Percentiles rank a stretch among this genome's conserved stretches.
phyloP scores from a whole-genome alignment of 495 filamentous ascomycete species.

The Bombardia bombarda region DNA sequence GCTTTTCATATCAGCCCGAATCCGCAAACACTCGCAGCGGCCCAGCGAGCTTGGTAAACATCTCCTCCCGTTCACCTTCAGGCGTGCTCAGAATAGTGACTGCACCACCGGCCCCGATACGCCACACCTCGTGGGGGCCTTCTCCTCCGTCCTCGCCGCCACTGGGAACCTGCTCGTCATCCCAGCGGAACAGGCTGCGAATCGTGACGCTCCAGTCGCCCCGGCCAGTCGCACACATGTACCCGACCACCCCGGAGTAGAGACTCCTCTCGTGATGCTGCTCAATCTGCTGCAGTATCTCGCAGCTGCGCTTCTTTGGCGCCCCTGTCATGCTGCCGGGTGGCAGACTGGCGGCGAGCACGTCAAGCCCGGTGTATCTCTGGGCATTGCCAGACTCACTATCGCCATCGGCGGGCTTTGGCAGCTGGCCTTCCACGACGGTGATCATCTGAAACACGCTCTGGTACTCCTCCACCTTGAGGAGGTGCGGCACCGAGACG shows the following conservation, averaged over 20 bases:
- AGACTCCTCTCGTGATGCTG: slow-evolving; percentile 56
- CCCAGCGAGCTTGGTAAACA: slow-evolving; percentile 71
- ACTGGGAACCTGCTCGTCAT: slow-evolving; percentile 36
- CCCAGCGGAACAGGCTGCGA: slow-evolving; percentile 63
- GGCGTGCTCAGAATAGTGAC: slow-evolving; percentile 72
- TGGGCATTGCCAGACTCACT: background rate
- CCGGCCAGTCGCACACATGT: slow-evolving; percentile 74
- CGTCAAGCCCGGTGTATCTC: slow-evolving; percentile 56
- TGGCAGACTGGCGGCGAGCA: slow-evolving; percentile 69
- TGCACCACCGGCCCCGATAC: slow-evolving; percentile 80
- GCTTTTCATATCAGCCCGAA: slow-evolving; percentile 8
- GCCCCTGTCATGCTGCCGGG: slow-evolving; percentile 95
- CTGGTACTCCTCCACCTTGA: slow-evolving; percentile 82
- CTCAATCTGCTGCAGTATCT: slow-evolving; percentile 68
- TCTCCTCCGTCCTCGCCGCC: slow-evolving; percentile 10
- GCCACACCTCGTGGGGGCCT: slow-evolving; percentile 52
- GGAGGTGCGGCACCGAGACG: slow-evolving; percentile 58
- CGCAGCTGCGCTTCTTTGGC: slow-evolving; percentile 82
- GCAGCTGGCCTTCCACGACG: slow-evolving; percentile 67
- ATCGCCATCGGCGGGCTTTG: slow-evolving; percentile 10
- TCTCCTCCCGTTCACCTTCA: slow-evolving; percentile 82
- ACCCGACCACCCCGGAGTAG: slow-evolving; percentile 85
- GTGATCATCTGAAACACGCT: slow-evolving; percentile 87
- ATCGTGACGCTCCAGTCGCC: slow-evolving; percentile 89
- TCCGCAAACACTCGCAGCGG: slow-evolving; percentile 51